These are phyloP conservation scores for Termitomyces sp. DNA, from an alignment of 768 basidiomycete genomes.

Conservation along the genomic window DNA sequence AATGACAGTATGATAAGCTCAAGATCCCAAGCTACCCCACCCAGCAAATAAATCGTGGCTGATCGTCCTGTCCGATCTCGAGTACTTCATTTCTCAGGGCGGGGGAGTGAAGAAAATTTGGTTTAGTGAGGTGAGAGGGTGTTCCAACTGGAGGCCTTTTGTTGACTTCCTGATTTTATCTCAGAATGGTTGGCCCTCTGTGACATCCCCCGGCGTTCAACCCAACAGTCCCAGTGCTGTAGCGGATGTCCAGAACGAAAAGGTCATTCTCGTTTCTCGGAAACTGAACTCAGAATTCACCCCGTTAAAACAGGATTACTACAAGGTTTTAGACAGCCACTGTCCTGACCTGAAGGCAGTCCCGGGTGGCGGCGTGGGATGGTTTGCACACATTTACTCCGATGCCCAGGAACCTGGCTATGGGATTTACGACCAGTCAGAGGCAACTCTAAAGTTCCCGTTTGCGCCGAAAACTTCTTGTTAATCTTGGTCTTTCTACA, in stretches of 20 bases:
- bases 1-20: not conserved
- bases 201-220: constrained; percentile 53
- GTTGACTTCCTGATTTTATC: no score
- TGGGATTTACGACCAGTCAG: constrained; percentile 51
- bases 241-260: constrained; percentile 56
- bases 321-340: constrained; percentile 52
- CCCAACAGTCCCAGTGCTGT: constrained; percentile 61
- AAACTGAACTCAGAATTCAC: constrained; percentile 1
- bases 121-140: constrained; percentile 50
- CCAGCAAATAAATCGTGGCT: constrained; percentile 68
- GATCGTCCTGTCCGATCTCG: constrained; percentile 48
- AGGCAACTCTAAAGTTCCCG: constrained; percentile 48
- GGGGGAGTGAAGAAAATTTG: constrained; percentile 75
- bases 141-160: not conserved
- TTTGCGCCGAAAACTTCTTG: constrained; percentile 63
- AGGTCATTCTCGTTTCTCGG: constrained; percentile 29
- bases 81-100: constrained; percentile 59
- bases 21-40: no score
- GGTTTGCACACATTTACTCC: constrained; percentile 80
- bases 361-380: constrained; percentile 61
- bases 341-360: constrained; percentile 59
- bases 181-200: constrained; percentile 78
- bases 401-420: constrained; percentile 66
- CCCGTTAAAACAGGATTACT: constrained; percentile 47
- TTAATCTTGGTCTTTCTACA: constrained; percentile 20